Percentiles rank a stretch among this genome's conserved stretches.
These are phyloP conservation scores for Rhizophora apiculata DNA, from an alignment of 345 rosid genomes.

Conservation along the genomic window DNA sequence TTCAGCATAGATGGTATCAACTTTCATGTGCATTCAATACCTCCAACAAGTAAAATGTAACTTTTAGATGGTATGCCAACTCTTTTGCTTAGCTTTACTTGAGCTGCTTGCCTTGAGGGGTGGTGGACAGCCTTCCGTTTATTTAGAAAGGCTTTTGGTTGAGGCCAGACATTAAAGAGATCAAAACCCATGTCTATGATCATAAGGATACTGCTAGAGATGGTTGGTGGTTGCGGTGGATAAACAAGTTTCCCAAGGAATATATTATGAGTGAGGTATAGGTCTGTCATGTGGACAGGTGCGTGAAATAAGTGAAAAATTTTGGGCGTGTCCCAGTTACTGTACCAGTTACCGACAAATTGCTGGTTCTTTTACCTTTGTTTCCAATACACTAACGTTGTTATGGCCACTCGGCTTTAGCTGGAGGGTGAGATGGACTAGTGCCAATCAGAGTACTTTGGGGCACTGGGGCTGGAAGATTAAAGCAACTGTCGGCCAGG, in stretches of 20 bases:
- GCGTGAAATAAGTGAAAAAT: background rate
- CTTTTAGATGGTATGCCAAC: background rate
- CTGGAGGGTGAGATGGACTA: background rate
- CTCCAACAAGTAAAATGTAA: no score
- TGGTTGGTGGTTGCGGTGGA: background rate
- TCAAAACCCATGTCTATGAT: background rate
- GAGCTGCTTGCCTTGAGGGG: background rate
- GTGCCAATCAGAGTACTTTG: background rate
- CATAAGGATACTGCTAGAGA: background rate
- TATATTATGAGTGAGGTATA: background rate
- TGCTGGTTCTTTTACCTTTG: background rate
- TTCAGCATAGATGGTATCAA: background rate
- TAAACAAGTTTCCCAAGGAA: background rate
- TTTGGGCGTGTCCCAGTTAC: background rate
- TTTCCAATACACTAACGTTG: background rate
- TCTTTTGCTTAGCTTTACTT: background rate
- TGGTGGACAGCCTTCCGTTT: background rate
- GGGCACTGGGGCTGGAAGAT: no score
- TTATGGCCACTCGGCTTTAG: background rate
- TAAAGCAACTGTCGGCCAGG: no score
- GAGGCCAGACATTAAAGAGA: background rate
- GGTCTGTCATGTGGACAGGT: background rate
- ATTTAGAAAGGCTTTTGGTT: background rate
- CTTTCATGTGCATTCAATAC: background rate
- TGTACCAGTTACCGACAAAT: background rate